Conservation (phyloP, 306 rosid genomes). For the Begonia loranthoides region DNA sequence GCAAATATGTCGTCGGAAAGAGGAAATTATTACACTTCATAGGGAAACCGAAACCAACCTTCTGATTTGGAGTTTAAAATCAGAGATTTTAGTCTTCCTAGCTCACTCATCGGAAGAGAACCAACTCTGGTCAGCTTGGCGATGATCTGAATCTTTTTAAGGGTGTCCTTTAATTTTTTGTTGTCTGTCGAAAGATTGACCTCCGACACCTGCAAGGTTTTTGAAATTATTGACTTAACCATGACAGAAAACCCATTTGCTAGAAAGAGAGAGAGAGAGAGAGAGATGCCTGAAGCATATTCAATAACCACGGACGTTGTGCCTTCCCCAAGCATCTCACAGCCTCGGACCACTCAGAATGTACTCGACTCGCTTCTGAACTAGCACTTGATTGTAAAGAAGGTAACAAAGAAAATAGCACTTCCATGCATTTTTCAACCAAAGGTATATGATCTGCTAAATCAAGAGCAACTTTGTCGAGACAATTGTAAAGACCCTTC, state of each 20-base stretch:
- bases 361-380: constrained; percentile 13
- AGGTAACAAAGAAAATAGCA: constrained; percentile 67
- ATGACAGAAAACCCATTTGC: not conserved
- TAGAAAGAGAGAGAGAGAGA: constrained; percentile 7
- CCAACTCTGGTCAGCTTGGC: constrained; percentile 61
- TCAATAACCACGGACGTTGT: constrained; percentile 48
- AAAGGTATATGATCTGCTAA: constrained; percentile 39
- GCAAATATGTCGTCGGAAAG: no score
- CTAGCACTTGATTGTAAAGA: constrained; percentile 15
- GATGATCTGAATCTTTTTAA: constrained; percentile 48
- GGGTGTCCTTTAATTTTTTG: constrained; percentile 19
- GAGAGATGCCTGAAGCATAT: constrained; percentile 51
- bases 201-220: constrained; percentile 38
- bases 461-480: constrained; percentile 56
- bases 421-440: constrained; percentile 67
- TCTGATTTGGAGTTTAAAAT: constrained; percentile 44
- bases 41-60: constrained; percentile 19
- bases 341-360: constrained; percentile 56
- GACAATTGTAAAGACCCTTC: constrained; percentile 74
- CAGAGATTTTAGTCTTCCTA: constrained; percentile 57
- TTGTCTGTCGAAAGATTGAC: constrained; percentile 36
- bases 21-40: not conserved
- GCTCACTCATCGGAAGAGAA: constrained; percentile 51
- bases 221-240: no score
- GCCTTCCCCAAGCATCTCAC: constrained; percentile 76